Percentiles rank a stretch among this genome's conserved stretches.
These are phyloP conservation scores for Saturnispora silvae DNA, from an alignment of 805 yeast genomes.

Conservation along the genomic window DNA sequence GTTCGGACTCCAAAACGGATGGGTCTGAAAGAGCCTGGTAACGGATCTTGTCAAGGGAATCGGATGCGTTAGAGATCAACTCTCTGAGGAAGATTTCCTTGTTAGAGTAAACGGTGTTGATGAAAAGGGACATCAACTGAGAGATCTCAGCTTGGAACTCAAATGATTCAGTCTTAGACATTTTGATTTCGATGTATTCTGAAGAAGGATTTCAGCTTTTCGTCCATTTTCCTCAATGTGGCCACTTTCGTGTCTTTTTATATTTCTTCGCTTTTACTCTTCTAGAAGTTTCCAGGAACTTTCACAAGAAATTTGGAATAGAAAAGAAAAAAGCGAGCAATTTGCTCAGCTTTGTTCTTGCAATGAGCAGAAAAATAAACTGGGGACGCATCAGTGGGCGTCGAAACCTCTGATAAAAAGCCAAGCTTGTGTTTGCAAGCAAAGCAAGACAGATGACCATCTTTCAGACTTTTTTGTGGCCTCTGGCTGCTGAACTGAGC, in stretches of 20 bases:
- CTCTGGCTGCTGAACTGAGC: too few relatives aligned
- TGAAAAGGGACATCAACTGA: slow-evolving; percentile 99
- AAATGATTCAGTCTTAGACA: slow-evolving; percentile 57
- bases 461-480: too few relatives aligned
- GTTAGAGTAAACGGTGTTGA: slow-evolving; percentile 98
- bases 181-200: slow-evolving; percentile 9
- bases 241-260: not conserved
- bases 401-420: too few relatives aligned
- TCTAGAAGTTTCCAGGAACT: slow-evolving; percentile 7
- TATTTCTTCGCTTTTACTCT: not conserved
- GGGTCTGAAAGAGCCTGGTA: slow-evolving; percentile 94
- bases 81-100: slow-evolving; percentile 99
- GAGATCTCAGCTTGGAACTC: slow-evolving; percentile 99
- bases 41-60: slow-evolving; percentile 97
- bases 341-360: not conserved
- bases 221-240: not conserved
- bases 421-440: too few relatives aligned
- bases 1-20: slow-evolving; percentile 83
- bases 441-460: too few relatives aligned
- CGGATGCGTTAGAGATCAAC: slow-evolving; percentile 96
- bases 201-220: not conserved
- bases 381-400: too few relatives aligned
- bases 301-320: too few relatives aligned
- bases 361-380: not conserved
- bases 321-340: too few relatives aligned